These are phyloP conservation scores for Pythium aquatile DNA, from an alignment of 352 stramenopile species.

Conservation along the genomic window DNA sequence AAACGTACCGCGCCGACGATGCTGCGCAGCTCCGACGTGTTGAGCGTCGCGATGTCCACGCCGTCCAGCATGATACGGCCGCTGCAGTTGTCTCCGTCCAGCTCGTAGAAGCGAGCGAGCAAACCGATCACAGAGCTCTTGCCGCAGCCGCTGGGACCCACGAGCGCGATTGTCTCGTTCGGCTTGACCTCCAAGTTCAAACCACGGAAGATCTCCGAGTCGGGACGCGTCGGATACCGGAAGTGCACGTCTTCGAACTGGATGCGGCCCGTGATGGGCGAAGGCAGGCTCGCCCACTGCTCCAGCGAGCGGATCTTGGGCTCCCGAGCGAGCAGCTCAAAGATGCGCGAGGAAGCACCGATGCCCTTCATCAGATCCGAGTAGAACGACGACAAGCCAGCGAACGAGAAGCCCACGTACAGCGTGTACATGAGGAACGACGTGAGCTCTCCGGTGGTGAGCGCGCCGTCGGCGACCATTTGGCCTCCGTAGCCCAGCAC, in stretches of 20 bases:
- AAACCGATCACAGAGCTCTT: slow-evolving; percentile 76
- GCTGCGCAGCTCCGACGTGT: slow-evolving; percentile 48
- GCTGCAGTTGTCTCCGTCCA: slow-evolving; percentile 44
- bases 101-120: slow-evolving; percentile 73
- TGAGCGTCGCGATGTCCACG: slow-evolving; percentile 51
- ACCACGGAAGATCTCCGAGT: slow-evolving; percentile 49
- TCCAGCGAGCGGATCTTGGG: slow-evolving; percentile 50
- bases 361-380: slow-evolving; percentile 90
- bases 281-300: slow-evolving; percentile 28
- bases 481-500: slow-evolving; percentile 91
- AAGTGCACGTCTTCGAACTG: slow-evolving; percentile 85
- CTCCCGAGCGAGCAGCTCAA: slow-evolving; percentile 89
- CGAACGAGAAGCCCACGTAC: slow-evolving; percentile 88
- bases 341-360: slow-evolving; percentile 86
- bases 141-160: slow-evolving; percentile 62
- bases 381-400: slow-evolving; percentile 91
- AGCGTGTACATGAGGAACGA: slow-evolving; percentile 94
- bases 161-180: slow-evolving; percentile 73
- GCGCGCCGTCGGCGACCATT: slow-evolving; percentile 80
- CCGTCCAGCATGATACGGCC: slow-evolving; percentile 62
- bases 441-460: slow-evolving; percentile 90
- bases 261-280: slow-evolving; percentile 51
- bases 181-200: too few relatives aligned
- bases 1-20: slow-evolving; percentile 59
- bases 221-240: slow-evolving; percentile 58